Percentiles rank a stretch among this genome's conserved stretches.
phyloP scores from a whole-genome alignment of 1,139 yeast species.

The Ogataea hybrid region DNA sequence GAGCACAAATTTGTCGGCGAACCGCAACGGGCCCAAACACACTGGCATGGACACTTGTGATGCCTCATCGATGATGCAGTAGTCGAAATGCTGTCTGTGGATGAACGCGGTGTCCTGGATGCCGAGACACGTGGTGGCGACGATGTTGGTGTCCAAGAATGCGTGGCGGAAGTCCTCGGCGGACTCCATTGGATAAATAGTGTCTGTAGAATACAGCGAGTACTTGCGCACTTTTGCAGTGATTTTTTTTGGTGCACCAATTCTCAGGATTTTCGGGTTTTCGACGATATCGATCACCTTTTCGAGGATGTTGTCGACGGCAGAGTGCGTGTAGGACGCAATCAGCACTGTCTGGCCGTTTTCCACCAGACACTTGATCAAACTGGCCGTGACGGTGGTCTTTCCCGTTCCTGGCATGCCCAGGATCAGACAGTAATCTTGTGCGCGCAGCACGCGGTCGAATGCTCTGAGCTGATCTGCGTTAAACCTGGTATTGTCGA shows the following conservation, averaged over 20 bases:
- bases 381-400: constrained; percentile 83
- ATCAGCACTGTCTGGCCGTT: constrained; percentile 68
- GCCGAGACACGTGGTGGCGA: constrained; percentile 88
- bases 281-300: constrained; percentile 60
- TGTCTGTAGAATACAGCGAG: constrained; percentile 42
- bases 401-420: constrained; percentile 99
- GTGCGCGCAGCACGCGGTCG: constrained; percentile 56
- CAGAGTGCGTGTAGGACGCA: constrained; percentile 91
- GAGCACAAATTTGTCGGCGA: constrained; percentile 73
- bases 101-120: constrained; percentile 61
- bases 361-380: constrained; percentile 59
- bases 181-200: constrained; percentile 38
- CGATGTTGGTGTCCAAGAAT: constrained; percentile 63
- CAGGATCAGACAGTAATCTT: constrained; percentile 75
- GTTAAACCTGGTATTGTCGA: constrained; percentile 42
- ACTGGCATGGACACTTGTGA: constrained; percentile 92
- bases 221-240: constrained; percentile 60
- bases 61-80: constrained; percentile 95
- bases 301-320: constrained; percentile 86
- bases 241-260: constrained; percentile 57
- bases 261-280: constrained; percentile 49
- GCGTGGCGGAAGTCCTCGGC: constrained; percentile 44
- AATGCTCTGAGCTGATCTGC: constrained; percentile 71
- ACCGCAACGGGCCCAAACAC: constrained; percentile 81
- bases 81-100: constrained; percentile 67